Evolutionary conservation across 1,284 basidiomycete genomes (phyloP).

Genomic region (Fomitopsis palustris): DNA sequence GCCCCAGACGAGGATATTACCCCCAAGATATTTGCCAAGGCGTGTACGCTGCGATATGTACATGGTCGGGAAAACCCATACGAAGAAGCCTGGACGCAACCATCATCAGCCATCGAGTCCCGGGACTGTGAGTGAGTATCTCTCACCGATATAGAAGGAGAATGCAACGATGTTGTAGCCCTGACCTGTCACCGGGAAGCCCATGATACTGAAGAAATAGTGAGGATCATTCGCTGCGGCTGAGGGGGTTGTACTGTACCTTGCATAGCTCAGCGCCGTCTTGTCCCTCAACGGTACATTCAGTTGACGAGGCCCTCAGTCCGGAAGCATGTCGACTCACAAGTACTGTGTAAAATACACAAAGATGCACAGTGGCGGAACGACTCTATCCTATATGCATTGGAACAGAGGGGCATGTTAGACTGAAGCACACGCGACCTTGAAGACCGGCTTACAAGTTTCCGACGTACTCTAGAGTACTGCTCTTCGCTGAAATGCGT

Average conservation of each 20-base stretch:
- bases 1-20: constrained; percentile 63
- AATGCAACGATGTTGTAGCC: constrained; percentile 64
- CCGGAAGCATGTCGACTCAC: constrained; percentile 29
- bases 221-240: background rate
- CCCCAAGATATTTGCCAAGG: constrained; percentile 60
- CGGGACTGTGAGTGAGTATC: too few relatives aligned
- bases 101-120: background rate
- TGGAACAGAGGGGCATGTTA: background rate
- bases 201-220: constrained; percentile 48
- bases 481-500: constrained; percentile 57
- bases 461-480: constrained; percentile 48
- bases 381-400: constrained; percentile 44
- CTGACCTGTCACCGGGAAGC: constrained; percentile 61
- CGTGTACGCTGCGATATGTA: constrained; percentile 61
- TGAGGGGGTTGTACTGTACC: constrained; percentile 27
- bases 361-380: constrained; percentile 56
- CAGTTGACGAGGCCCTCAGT: background rate
- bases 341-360: constrained; percentile 65
- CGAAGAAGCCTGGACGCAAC: constrained; percentile 43
- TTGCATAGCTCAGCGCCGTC: constrained; percentile 63
- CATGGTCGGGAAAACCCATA: constrained; percentile 66
- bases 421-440: background rate
- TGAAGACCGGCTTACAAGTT: constrained; percentile 43
- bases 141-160: constrained; percentile 57
- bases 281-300: constrained; percentile 44